Conservation (phyloP, 345 rosid genomes). For the Angophora floribunda region DNA sequence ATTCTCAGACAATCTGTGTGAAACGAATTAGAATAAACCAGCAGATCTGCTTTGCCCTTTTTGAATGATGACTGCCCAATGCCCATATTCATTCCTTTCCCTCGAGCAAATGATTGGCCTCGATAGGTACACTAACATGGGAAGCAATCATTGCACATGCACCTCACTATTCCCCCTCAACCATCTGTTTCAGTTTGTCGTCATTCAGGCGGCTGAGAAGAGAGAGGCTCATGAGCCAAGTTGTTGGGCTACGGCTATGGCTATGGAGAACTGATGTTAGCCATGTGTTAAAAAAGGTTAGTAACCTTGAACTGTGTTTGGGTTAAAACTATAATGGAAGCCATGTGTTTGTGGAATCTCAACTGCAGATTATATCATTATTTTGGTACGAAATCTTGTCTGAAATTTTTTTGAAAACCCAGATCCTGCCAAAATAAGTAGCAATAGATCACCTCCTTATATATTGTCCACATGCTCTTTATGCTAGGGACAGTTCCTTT, state of each 20-base stretch:
- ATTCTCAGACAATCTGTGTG: background rate
- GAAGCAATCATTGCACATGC: slow-evolving; percentile 44
- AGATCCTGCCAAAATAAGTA: background rate
- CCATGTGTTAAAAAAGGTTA: slow-evolving; percentile 10
- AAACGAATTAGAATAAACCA: background rate
- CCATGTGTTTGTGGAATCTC: slow-evolving; percentile 1
- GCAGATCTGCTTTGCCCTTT: background rate
- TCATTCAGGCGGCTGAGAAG: background rate
- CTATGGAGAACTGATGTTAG: background rate
- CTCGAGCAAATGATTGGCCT: slow-evolving; percentile 18
- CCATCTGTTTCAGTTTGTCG: background rate
- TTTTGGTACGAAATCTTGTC: background rate
- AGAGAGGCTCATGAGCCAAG: background rate
- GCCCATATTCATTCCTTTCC: background rate
- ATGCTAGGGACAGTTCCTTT: background rate
- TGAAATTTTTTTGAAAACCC: background rate
- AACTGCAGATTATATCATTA: background rate
- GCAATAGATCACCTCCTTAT: background rate
- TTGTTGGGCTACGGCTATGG: background rate
- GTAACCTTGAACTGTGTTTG: background rate
- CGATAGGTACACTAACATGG: slow-evolving; percentile 14
- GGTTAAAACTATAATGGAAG: background rate
- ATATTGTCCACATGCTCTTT: background rate
- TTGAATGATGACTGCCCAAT: background rate
- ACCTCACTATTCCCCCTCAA: background rate